Conservation (phyloP, 2,329 filamentous ascomycete genomes). For the Penicillium sp. region DNA sequence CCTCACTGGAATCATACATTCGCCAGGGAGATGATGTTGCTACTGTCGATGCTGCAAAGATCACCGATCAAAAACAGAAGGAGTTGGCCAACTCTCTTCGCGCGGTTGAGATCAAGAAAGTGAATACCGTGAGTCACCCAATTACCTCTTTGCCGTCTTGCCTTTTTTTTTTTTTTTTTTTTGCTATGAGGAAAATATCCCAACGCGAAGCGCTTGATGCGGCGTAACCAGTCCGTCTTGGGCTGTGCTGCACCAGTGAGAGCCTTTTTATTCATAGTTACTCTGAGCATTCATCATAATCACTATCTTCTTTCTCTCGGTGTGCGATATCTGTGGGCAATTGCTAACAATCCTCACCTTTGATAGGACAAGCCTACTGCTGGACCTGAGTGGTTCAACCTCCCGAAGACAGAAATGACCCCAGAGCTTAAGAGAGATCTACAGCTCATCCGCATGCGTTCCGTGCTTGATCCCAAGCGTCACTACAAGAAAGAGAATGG, state of each 20-base stretch:
- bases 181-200: slow-evolving; percentile 74
- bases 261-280: slow-evolving; percentile 69
- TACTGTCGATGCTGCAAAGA: slow-evolving; percentile 52
- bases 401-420: slow-evolving; percentile 81
- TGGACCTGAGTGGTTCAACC: slow-evolving; percentile 80
- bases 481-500: slow-evolving; percentile 85
- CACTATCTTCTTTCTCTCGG: not conserved
- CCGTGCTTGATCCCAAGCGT: slow-evolving; percentile 81
- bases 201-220: slow-evolving; percentile 67
- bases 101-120: slow-evolving; percentile 43
- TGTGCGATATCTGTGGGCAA: slow-evolving; percentile 22
- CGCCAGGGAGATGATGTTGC: slow-evolving; percentile 54
- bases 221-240: slow-evolving; percentile 74
- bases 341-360: slow-evolving; percentile 21
- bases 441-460: slow-evolving; percentile 85
- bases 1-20: slow-evolving; percentile 56
- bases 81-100: slow-evolving; percentile 19
- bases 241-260: slow-evolving; percentile 71
- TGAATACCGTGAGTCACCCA: slow-evolving; percentile 51
- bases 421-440: slow-evolving; percentile 85
- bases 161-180: slow-evolving; percentile 2
- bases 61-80: slow-evolving; percentile 51
- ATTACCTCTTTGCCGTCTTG: not conserved
- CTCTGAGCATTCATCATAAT: slow-evolving; percentile 55
- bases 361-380: slow-evolving; percentile 62